Base-by-base conservation (phyloP, 1,284 basidiomycete species). In the Leccinum variabile region DNA sequence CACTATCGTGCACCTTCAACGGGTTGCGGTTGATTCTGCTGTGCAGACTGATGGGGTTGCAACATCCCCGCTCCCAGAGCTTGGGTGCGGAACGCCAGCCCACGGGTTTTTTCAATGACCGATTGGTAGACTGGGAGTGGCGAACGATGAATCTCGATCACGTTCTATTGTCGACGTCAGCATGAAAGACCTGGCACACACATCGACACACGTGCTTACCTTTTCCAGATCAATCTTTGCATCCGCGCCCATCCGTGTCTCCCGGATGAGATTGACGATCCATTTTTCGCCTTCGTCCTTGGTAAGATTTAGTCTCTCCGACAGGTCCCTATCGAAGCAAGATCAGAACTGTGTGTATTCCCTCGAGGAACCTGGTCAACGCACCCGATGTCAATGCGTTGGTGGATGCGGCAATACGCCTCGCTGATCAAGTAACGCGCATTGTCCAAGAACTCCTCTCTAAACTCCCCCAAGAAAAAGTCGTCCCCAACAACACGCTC, bases 251-350 rank as follows among this genome's bases (percentile, higher is more conserved):
- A 97, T 94, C 35, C 94, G 87, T 30, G 96, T 97, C 77, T 98
- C 97, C 57, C 95, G 88, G 71, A 98, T 97, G 63, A 98, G 89
- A 81, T 97, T 98, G 70, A 98, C 97, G 68, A 99, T 97, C 97
- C 97, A 99, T 77, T 97, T 97, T 76, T 98, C 97, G 62, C 97
- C 97, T 72, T 98, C 97, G 69, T 95, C 95, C 60, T 84, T 86
- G 28, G 91, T 90, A 60, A 98, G 84, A 77, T 98, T 98, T 41
- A 99, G 84, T 13, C 96, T 89, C 72, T 93, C 90, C 16, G 95
- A 97, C 35, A 99, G 85, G 73, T 98, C 95, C 65, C 92, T 94
- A 67, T 8, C 56, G 9, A 22, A 22, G 22, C 0, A 58, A 44
- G 2, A 32, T 63, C 1, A 61, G 59, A 25, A 2, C 7, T 22